Percentiles rank a stretch among this genome's conserved stretches.
phyloP scores from a whole-genome alignment of 495 filamentous ascomycete genomes.

The Extremus antarcticus region DNA sequence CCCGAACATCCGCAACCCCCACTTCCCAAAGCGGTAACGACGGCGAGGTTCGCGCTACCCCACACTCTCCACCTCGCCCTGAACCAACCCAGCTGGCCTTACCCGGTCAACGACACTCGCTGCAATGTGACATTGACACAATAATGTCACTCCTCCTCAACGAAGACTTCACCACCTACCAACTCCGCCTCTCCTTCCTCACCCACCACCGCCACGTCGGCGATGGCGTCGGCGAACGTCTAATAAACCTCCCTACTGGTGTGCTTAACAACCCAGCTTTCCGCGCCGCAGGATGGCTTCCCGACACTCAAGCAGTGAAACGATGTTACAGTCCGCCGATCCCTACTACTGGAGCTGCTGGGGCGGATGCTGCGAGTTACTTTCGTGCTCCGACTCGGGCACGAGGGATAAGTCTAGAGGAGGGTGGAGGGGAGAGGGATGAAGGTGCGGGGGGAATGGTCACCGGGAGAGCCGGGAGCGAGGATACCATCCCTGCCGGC shows the following conservation, averaged over 20 bases:
- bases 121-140: too few species aligned
- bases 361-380: slow-evolving; percentile 69
- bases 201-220: slow-evolving; percentile 52
- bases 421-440: slow-evolving; percentile 23
- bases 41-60: background rate
- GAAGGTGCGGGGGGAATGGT: slow-evolving; percentile 65
- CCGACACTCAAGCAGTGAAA: slow-evolving; percentile 66
- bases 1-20: background rate
- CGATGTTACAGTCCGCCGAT: slow-evolving; percentile 94
- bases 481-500: slow-evolving; percentile 61
- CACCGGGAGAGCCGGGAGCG: slow-evolving; percentile 59
- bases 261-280: slow-evolving; percentile 92
- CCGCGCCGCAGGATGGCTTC: slow-evolving; percentile 85
- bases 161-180: slow-evolving; percentile 92
- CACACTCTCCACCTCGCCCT: background rate
- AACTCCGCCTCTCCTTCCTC: slow-evolving; percentile 83
- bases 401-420: background rate
- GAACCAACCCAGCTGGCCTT: background rate
- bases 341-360: slow-evolving; percentile 44
- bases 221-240: slow-evolving; percentile 89
- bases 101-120: too few species aligned
- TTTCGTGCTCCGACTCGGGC: slow-evolving; percentile 56
- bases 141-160: slow-evolving; percentile 89
- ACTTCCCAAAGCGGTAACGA: background rate
- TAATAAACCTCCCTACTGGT: slow-evolving; percentile 83